Evolutionary conservation across 2,329 filamentous ascomycete species (phyloP), one percentile per base, ranked within the genome.

Genomic region (Teratosphaeria pseudoeucalypti): DNA sequence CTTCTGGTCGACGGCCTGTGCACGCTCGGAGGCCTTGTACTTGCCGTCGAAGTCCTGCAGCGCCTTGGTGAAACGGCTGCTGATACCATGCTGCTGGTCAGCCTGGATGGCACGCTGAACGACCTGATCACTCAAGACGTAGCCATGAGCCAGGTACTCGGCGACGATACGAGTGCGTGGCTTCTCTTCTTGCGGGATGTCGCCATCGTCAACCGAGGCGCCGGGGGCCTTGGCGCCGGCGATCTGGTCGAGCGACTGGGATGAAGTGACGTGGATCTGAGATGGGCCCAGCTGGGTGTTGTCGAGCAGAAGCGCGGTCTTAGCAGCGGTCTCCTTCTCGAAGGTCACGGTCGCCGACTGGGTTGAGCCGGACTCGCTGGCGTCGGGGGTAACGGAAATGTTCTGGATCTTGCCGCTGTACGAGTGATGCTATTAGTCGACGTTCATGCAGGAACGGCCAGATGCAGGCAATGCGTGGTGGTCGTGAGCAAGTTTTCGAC

Each of bases 91-190:
- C 78, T 92, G 88, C 73, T 88, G 80, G 79, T 99, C 94, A 57
- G 97, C 85, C 34, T 89, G 84, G 70, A 99, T 89, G 63, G 90
- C 92, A 63, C 83, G 83, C 78, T 94, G 83, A 67, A 96, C 86
- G 56, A 89, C 89, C 59, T 82, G 79, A 71, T 88, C 86, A 62
- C 83, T 91, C 65, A 97, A 81, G 47, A 86, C 83, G 78, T 99
- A 99, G 67, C 94, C 94, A 70, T 96, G 90, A 11, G 94, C 92
- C 37, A 99, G 87, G 76, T 97, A 96, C 79, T 99, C 94, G 65
- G 94, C 94, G 56, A 96, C 76, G 74, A 99, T 96, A 69, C 94
- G 90, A 49, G 89, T 85, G 69, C 92, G 88, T 16, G 94, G 94
- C 82, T 99, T 99, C 80, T 97, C 91, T 77, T 99, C 94, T 73